Conservation (phyloP, 140 eudicot species). For the Senecio squalidus region DNA sequence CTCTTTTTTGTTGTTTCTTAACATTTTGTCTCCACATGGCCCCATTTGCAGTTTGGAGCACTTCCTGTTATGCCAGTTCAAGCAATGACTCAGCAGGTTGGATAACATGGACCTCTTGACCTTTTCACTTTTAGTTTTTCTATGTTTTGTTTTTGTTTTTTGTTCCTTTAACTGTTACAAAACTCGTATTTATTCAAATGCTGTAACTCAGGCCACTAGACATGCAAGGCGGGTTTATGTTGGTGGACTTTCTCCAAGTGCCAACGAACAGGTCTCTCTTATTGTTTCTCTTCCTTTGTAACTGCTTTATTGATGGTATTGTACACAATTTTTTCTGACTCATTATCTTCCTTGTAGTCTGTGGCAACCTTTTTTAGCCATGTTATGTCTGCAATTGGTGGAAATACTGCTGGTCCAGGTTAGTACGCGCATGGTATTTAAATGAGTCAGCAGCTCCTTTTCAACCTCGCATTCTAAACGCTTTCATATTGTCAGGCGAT, state of each 20-base stretch:
- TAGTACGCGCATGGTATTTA: constrained; percentile 8
- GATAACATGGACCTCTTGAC: constrained; percentile 4
- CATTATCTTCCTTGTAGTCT: constrained; percentile 43
- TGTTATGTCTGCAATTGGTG: constrained; percentile 96
- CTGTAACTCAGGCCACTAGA: constrained; percentile 74
- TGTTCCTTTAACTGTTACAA: too few relatives aligned
- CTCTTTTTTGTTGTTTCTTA: not conserved
- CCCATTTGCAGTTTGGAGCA: constrained; percentile 63
- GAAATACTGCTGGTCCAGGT: constrained; percentile 99
- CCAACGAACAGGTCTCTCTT: constrained; percentile 83
- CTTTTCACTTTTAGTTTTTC: not conserved
- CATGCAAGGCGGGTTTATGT: constrained; percentile 99
- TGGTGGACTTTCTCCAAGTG: constrained; percentile 93
- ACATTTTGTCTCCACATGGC: not conserved
- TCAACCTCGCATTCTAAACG: not conserved
- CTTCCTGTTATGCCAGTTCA: constrained; percentile 96
- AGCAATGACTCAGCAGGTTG: constrained; percentile 99
- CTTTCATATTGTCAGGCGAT: constrained; percentile 49
- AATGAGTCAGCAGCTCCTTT: not conserved
- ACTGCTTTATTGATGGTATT: not conserved
- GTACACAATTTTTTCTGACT: not conserved
- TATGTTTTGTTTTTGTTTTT: not conserved
- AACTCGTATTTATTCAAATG: constrained; percentile 10
- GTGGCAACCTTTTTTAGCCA: constrained; percentile 95
- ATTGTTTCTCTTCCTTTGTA: not conserved